Evolutionary conservation across 148 eudicot species (phyloP), one percentile per base, ranked within the genome.

Genomic region (Amaranthus cruentus): DNA sequence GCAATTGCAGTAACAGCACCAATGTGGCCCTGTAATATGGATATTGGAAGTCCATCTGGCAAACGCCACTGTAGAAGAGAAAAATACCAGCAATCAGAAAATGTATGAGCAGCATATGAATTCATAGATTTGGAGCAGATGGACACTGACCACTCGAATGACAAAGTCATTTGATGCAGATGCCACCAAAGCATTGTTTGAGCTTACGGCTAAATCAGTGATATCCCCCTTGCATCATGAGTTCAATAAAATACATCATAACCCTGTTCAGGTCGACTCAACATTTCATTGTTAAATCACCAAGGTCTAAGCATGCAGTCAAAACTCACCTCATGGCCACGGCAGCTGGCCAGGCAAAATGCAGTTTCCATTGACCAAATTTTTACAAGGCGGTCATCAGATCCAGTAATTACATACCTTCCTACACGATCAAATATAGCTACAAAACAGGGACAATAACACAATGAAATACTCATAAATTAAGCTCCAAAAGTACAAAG

Each of bases 341-440:
- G 97, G 83, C 97, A 96, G 79, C 98, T 95, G 18, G 92, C 88
- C 78, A 96, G 78, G 80, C 96, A 90, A 77, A 92, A 83, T 76
- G 96, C 97, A 73, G 96, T 92, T 84, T 96, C 99, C 97, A 90
- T 92, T 53, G 99, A 96, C 99, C 99, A 96, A 71, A 96, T 86
- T 81, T 96, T 96, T 52, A 96, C 99, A 77, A 96, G 85, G 68
- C 99, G 96, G 69, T 96, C 99, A 73, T 96, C 99, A 28, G 99
- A 88, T 61, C 99, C 99, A 80, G 99, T 96, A 71, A 96, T 90
- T 62, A 96, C 97, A 82, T 87, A 90, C 80, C 96, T 85, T 58
- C 99, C 97, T 66, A 87, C 83, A 21, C 90, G 89, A 75, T 96
- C 99, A 83, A 92, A 96, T 78, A 96, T 90, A 73, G 99, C 99